Evolutionary conservation across 1,284 basidiomycete species (phyloP).

Genomic region (Afroboletus lepidellus): DNA sequence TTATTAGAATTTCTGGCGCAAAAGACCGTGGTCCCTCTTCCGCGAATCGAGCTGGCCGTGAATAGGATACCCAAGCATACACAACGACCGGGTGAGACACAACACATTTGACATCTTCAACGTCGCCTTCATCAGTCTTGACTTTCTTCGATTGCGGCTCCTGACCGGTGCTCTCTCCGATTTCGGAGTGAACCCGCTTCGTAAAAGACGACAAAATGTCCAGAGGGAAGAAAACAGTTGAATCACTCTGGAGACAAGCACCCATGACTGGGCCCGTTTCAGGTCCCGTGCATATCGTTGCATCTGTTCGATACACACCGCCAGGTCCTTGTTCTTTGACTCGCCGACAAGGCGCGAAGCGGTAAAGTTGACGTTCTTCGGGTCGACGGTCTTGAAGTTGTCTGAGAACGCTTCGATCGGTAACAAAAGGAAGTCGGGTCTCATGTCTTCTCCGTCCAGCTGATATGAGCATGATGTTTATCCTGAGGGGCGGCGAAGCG

Average conservation of each 20-base stretch:
- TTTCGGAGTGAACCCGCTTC: neutral
- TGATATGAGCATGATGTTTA: conserved; percentile 14
- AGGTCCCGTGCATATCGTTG: conserved; percentile 12
- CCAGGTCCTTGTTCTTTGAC: conserved; percentile 5
- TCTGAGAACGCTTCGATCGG: conserved; percentile 13
- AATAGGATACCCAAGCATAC: neutral
- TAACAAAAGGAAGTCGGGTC: conserved; percentile 18
- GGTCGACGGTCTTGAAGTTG: conserved; percentile 7
- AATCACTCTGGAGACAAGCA: neutral
- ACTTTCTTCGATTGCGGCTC: neutral
- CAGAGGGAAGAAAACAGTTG: neutral
- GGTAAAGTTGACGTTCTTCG: conserved; percentile 16
- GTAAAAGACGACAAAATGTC: neutral
- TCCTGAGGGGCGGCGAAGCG: conserved; percentile 13
- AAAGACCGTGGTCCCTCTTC: conserved; percentile 1
- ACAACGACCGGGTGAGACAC: neutral
- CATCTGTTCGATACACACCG: conserved; percentile 3
- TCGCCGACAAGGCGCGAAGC: conserved; percentile 13
- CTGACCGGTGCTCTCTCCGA: neutral
- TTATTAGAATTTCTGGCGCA: neutral
- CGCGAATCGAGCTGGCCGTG: neutral
- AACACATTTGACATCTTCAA: neutral
- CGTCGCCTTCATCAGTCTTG: neutral
- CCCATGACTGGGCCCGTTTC: conserved; percentile 16
- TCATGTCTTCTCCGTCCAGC: conserved; percentile 12